phyloP scores from a whole-genome alignment of 73 alveolate species.

The Durusdinium trenchii region DNA sequence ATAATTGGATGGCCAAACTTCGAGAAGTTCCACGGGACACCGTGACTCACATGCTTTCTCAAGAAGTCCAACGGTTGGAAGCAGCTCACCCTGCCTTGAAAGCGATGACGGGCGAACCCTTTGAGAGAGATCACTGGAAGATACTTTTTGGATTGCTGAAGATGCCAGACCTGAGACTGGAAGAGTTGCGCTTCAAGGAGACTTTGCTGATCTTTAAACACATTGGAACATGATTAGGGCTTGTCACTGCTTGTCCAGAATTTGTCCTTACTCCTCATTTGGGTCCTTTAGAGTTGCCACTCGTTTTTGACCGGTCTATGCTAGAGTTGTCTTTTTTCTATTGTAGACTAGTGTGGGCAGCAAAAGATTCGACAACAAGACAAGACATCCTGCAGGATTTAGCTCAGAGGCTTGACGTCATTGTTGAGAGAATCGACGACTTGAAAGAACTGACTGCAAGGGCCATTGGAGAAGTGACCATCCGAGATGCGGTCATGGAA shows the following conservation, averaged over 20 bases:
- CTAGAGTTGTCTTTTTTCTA: too few relatives aligned
- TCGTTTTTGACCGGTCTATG: too few relatives aligned
- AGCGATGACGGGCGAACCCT: constrained; percentile 99
- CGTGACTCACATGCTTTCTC: constrained; percentile 96
- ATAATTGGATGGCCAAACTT: constrained; percentile 96
- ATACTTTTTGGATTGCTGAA: constrained; percentile 98
- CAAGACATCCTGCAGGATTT: too few relatives aligned
- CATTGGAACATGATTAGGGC: constrained; percentile 85
- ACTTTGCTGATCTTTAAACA: constrained; percentile 97
- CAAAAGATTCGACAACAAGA: too few relatives aligned
- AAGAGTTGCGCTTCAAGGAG: constrained; percentile 99
- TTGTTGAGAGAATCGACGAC: constrained; percentile 98
- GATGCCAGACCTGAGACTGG: constrained; percentile 99
- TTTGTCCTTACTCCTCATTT: too few relatives aligned
- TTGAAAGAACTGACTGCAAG: constrained; percentile 99
- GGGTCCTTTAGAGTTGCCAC: too few relatives aligned
- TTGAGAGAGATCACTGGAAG: constrained; percentile 99
- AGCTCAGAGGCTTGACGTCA: constrained; percentile 43
- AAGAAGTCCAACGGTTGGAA: constrained; percentile 97
- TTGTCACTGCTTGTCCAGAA: too few relatives aligned
- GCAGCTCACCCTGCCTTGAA: constrained; percentile 99
- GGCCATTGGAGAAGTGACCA: constrained; percentile 99
- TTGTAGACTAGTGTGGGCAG: too few relatives aligned
- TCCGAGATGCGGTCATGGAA: constrained; percentile 95
- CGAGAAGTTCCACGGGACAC: constrained; percentile 97